These are phyloP conservation scores for Fusarium staphyleae DNA, from an alignment of 2,329 filamentous ascomycete species.

Conservation along the genomic window DNA sequence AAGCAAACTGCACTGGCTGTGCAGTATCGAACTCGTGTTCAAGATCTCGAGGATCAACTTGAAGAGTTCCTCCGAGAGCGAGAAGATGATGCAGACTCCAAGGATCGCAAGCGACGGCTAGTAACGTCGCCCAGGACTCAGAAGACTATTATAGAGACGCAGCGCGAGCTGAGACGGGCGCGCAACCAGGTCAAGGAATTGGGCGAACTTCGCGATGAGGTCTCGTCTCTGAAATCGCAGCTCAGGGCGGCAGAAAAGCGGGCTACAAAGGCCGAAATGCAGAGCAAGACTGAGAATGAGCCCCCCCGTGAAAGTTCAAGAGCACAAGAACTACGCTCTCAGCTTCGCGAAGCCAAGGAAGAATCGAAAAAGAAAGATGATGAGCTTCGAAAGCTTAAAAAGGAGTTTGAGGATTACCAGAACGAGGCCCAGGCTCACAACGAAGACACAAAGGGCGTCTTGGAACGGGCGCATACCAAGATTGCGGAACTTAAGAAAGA, in stretches of 20 bases:
- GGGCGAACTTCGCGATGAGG: constrained; percentile 58
- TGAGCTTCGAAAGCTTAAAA: constrained; percentile 56
- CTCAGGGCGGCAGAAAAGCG: constrained; percentile 58
- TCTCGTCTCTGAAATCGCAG: constrained; percentile 59
- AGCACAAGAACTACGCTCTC: constrained; percentile 50
- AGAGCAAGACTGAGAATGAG: constrained; percentile 42
- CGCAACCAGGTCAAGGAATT: constrained; percentile 62
- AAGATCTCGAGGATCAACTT: constrained; percentile 62
- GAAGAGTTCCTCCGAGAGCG: constrained; percentile 50
- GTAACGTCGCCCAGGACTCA: constrained; percentile 58
- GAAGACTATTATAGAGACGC: constrained; percentile 59
- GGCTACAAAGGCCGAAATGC: constrained; percentile 47
- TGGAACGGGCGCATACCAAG: constrained; percentile 64
- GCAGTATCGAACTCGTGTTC: constrained; percentile 66
- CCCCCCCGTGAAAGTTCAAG: constrained; percentile 35
- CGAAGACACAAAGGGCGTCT: constrained; percentile 61
- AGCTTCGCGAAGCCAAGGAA: constrained; percentile 54
- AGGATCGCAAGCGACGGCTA: constrained; percentile 47
- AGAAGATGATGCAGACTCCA: constrained; percentile 45
- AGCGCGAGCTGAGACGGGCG: constrained; percentile 62
- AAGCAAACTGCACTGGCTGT: constrained; percentile 64
- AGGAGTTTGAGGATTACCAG: constrained; percentile 62
- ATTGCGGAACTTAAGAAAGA: constrained; percentile 64
- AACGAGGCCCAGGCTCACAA: constrained; percentile 61
- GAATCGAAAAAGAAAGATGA: constrained; percentile 57